Evolutionary conservation across 2,329 filamentous ascomycete species (phyloP), one percentile per base, ranked within the genome.

Genomic region (Epichloe sp.): DNA sequence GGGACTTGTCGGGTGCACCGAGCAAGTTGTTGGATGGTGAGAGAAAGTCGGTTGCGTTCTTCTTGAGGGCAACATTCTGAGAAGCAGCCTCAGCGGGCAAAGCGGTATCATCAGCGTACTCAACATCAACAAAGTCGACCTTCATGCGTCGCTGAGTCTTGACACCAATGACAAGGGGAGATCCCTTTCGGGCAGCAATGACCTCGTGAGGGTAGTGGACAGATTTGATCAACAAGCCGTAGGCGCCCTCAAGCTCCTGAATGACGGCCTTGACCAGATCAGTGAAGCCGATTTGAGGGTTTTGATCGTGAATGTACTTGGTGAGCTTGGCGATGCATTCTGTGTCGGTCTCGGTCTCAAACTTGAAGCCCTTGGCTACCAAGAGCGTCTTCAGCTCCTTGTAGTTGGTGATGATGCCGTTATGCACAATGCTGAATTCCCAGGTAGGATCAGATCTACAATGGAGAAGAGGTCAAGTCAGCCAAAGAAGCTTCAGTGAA

Each of bases 381-480:
- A 98, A 80, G 57, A 98, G 83, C 56, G 86, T 88, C 82, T 91
- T 95, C 63, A 98, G 77, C 75, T 98, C 93, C 80, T 98, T 98
- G 82, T 98, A 98, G 81, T 98, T 98, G 76, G 93, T 98, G 73
- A 98, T 98, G 79, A 98, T 98, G 67, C 93, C 93, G 74, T 98
- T 98, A 85, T 98, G 93, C 55, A 97, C 93, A 62, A 98, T 84
- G 59, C 88, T 80, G 71, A 98, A 98, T 74, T 98, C 86, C 89
- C 91, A 98, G 64, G 75, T 87, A 62, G 85, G 82, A 70, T 98
- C 93, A 59, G 91, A 97, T 71, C 90, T 94, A 58, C 17, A 54
- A 49, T 17, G 26, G n/a, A 59, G 43, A 36, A 49, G 48, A 45
- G 11, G 45, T 52, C 38, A 55, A 47, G 31, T 50, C 55, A 60